A percentile compares a stretch with the other conserved stretches of the same genome.
Evolutionary conservation across 139 green algal species (phyloP).

Genomic region (Yamagishiella unicocca): DNA sequence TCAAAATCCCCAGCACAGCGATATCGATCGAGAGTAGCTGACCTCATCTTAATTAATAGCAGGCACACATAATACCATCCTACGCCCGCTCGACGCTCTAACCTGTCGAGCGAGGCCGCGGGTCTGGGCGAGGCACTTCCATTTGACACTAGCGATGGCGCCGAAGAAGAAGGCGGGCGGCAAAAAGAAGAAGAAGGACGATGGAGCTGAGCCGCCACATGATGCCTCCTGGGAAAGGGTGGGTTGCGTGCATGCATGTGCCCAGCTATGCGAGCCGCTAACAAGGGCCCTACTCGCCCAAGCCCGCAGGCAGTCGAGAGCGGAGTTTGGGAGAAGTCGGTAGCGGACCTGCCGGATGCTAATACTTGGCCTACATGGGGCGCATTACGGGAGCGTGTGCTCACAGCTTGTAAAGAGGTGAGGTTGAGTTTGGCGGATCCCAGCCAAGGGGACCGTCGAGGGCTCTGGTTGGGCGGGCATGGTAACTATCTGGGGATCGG

Average conservation of each 20-base stretch:
- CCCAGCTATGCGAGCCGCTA: not conserved
- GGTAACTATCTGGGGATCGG: too few species aligned
- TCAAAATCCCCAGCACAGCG: too few species aligned
- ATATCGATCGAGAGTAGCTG: too few species aligned
- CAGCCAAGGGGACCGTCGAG: not conserved
- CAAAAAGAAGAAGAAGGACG: constrained; percentile 76
- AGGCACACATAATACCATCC: too few species aligned
- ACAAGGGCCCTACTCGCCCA: too few species aligned
- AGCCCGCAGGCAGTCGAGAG: constrained; percentile 72
- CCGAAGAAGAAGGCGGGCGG: constrained; percentile 62
- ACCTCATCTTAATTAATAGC: too few species aligned
- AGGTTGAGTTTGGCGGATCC: not conserved
- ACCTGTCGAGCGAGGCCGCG: not conserved
- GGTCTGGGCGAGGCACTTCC: not conserved
- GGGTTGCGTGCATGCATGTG: not conserved
- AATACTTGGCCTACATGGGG: constrained; percentile 88
- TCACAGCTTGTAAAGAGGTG: constrained; percentile 76
- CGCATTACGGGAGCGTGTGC: constrained; percentile 79
- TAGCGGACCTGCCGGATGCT: constrained; percentile 76
- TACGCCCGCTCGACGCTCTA: too few species aligned
- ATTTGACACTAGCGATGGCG: constrained; percentile 43
- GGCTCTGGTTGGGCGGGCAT: not conserved
- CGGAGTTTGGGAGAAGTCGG: constrained; percentile 74
- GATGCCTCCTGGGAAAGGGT: constrained; percentile 81
- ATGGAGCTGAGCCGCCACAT: constrained; percentile 74